Percentiles rank a stretch among this genome's conserved stretches.
Conservation (phyloP, 768 basidiomycete genomes). For the Daedaleopsis nitida region DNA sequence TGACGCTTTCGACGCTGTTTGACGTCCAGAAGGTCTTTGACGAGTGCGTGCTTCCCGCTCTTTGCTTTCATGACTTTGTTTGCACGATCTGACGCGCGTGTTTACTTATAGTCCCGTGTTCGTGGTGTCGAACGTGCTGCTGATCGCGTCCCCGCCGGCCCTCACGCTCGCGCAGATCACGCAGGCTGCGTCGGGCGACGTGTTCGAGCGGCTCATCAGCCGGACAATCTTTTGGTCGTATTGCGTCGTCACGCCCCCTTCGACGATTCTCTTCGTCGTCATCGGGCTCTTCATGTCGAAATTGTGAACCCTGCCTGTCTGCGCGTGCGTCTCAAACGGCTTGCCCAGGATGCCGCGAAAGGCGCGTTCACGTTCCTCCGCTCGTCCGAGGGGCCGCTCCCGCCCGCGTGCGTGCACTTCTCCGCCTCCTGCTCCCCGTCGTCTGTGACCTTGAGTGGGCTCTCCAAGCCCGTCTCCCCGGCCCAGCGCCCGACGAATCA, state of each 20-base stretch:
- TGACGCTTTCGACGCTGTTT: constrained; percentile 62
- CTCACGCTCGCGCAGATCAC: constrained; percentile 77
- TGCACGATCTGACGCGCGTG: constrained; percentile 5
- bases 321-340: constrained; percentile 43
- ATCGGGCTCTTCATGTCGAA: constrained; percentile 67
- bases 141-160: constrained; percentile 84
- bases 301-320: constrained; percentile 42
- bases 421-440: constrained; percentile 32
- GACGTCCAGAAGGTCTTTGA: constrained; percentile 66
- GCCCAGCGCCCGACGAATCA: constrained; percentile 42
- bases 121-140: constrained; percentile 79
- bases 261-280: constrained; percentile 78
- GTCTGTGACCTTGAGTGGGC: constrained; percentile 31
- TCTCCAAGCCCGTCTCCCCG: constrained; percentile 32
- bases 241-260: constrained; percentile 83
- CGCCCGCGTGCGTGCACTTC: constrained; percentile 28
- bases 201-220: constrained; percentile 89
- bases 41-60: constrained; percentile 55
- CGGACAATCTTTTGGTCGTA: constrained; percentile 95
- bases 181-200: constrained; percentile 80
- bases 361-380: constrained; percentile 59
- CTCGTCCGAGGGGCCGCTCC: constrained; percentile 34
- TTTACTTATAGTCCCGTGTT: constrained; percentile 69
- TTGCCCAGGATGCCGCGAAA: constrained; percentile 30
- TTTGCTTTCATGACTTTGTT: not conserved